Evolutionary conservation across 2,329 filamentous ascomycete species (phyloP), one percentile per base, ranked within the genome.

Genomic region (Claviceps arundinis): DNA sequence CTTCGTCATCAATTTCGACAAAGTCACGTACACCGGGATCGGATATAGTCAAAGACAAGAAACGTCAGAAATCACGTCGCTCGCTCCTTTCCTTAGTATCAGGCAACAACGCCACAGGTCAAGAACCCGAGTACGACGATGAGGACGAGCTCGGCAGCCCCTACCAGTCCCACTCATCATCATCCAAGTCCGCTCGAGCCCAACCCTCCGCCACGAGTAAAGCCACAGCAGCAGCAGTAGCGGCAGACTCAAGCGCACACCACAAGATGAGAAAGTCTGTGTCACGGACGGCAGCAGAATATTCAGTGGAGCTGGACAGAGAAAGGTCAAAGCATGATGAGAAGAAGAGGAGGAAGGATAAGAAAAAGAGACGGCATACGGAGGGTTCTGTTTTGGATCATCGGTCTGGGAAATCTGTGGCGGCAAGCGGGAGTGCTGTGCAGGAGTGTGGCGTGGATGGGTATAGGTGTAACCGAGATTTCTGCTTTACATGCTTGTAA

Each of bases 401-500:
- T 66, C 30, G 9, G 30, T 37, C 49, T 3, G 59, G 70, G 4
- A 67, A 67, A 56, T 78, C 76, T 9, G 76, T 76, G 0, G 71
- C 75, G 9, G 38, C 19, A 5, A 30, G 26, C 2, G 77, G 77
- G 1, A 71, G 72, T 14, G 57, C 70, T 57, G 67, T 38, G 16
- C 42, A 74, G 50, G 68, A 68, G 14, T 83, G 80, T 54, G 80
- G 80, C 3, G 65, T 75, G 56, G 71, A 73, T 56, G 79, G 75
- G 13, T 82, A 76, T 60, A 66, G 65, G 16, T 83, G 80, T 55
- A 73, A 72, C 3, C 69, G 75, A 51, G 73, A 78, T 55, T 82
- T 82, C 64, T 83, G 80, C 63, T 81, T 84, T 57, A 70, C 68
- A 9, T 82, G 80, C 58, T 65, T 78, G 53, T 55, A 16, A 4